A percentile compares a stretch with the other conserved stretches of the same genome.
These are phyloP conservation scores for Corymbia maculata DNA, from an alignment of 345 rosid species.

Conservation along the genomic window DNA sequence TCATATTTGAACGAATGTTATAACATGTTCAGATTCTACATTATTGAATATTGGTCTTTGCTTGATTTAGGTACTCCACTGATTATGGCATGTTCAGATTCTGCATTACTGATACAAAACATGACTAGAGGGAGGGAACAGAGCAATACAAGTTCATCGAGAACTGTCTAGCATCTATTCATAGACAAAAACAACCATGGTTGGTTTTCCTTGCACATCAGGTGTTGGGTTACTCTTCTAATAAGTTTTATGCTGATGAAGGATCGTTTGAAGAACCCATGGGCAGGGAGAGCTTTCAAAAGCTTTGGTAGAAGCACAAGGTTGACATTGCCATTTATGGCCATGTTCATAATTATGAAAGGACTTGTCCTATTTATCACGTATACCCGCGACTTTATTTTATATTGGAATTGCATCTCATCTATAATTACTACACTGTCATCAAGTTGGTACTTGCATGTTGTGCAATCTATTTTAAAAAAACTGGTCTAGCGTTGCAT, in stretches of 20 bases:
- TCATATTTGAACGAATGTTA: no score
- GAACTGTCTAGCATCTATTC: constrained; percentile 55
- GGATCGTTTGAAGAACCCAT: constrained; percentile 63
- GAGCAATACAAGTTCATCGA: constrained; percentile 65
- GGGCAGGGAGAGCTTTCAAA: constrained; percentile 77
- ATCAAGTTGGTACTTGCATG: not conserved
- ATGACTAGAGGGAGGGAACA: constrained; percentile 78
- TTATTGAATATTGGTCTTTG: not conserved
- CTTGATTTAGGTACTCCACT: constrained; percentile 41
- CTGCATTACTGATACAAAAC: constrained; percentile 72
- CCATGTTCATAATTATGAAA: constrained; percentile 76
- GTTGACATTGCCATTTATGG: constrained; percentile 74
- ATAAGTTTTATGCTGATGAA: constrained; percentile 36
- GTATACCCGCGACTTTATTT: constrained; percentile 1
- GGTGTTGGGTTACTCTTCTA: constrained; percentile 62
- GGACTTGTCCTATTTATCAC: constrained; percentile 76
- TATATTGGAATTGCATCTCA: not conserved
- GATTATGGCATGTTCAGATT: constrained; percentile 79
- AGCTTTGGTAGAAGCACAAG: constrained; percentile 76
- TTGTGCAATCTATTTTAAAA: no score
- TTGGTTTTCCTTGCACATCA: constrained; percentile 69
- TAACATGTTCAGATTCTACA: no score
- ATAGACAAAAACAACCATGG: constrained; percentile 82
- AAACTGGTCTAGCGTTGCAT: no score
- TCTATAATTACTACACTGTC: not conserved